A percentile compares a stretch with the other conserved stretches of the same genome.
Conservation (phyloP, 345 rosid genomes). For the Eucalyptus tenuipes region DNA sequence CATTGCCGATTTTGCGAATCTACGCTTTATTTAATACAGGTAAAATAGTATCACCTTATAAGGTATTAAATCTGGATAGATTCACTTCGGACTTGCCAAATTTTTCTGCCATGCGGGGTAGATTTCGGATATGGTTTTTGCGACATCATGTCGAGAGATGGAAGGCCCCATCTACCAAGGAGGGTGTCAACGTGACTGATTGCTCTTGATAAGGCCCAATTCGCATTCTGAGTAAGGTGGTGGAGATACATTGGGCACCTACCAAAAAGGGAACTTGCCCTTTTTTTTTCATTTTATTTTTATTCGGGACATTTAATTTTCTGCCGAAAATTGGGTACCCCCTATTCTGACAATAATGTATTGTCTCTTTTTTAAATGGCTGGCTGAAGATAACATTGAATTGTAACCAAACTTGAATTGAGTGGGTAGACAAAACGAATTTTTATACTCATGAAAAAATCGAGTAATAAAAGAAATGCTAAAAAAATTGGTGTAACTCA, state of each 20-base stretch:
- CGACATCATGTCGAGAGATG: neutral
- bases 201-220: neutral
- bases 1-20: fast-evolving
- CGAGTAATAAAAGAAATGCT: neutral
- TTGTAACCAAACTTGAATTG: neutral
- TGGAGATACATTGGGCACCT: neutral
- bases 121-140: neutral
- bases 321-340: neutral
- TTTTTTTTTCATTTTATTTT: neutral
- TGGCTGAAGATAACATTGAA: neutral
- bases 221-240: neutral
- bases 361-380: neutral
- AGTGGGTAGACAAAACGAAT: neutral
- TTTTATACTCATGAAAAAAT: neutral
- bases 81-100: neutral
- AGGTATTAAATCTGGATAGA: neutral
- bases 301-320: neutral
- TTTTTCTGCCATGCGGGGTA: fast-evolving
- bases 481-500: neutral
- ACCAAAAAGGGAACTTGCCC: neutral
- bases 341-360: neutral
- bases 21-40: fast-evolving
- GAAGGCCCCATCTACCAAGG: neutral
- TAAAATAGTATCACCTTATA: neutral
- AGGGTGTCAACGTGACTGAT: neutral